Conservation (phyloP, 176 grass and related monocot species). For the Juncus effusus region DNA sequence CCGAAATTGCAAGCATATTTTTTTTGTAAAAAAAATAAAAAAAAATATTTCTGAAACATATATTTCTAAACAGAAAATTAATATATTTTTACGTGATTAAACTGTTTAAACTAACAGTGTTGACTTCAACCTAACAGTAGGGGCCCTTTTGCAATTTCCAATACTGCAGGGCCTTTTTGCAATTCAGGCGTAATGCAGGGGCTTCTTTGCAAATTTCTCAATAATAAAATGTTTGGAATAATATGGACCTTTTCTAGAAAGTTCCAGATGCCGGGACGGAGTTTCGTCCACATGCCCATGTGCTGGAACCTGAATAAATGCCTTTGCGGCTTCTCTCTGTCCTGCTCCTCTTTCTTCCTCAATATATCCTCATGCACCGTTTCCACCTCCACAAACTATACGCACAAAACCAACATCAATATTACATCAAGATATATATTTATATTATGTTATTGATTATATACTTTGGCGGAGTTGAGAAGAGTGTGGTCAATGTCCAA, state of each 20-base stretch:
- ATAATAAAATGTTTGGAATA: not conserved
- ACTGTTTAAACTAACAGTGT: too few species aligned
- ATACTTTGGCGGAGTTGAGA: conserved; percentile 96
- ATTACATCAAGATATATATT: conserved; percentile 4
- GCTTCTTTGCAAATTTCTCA: too few species aligned
- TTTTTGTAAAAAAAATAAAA: too few species aligned
- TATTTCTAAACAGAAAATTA: too few species aligned
- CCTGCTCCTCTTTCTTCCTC: conserved; percentile 89
- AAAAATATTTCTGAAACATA: too few species aligned
- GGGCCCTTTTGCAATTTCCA: too few species aligned
- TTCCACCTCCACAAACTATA: conserved; percentile 85
- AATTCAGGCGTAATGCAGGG: too few species aligned
- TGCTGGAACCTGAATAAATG: conserved; percentile 86
- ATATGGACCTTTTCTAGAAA: conserved; percentile 81
- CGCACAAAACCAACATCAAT: not conserved
- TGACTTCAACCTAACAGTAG: too few species aligned
- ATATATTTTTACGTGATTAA: too few species aligned
- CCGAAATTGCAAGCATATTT: not conserved
- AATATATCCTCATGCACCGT: conserved; percentile 73
- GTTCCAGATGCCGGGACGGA: conserved; percentile 97
- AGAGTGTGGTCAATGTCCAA: conserved; percentile 98
- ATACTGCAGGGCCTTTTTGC: too few species aligned
- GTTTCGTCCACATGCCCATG: conserved; percentile 98
- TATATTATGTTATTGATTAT: conserved; percentile 9
- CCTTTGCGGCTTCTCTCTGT: conserved; percentile 54